Base-by-base conservation (phyloP, 257 asterid species). In the Cinchona pubescens region DNA sequence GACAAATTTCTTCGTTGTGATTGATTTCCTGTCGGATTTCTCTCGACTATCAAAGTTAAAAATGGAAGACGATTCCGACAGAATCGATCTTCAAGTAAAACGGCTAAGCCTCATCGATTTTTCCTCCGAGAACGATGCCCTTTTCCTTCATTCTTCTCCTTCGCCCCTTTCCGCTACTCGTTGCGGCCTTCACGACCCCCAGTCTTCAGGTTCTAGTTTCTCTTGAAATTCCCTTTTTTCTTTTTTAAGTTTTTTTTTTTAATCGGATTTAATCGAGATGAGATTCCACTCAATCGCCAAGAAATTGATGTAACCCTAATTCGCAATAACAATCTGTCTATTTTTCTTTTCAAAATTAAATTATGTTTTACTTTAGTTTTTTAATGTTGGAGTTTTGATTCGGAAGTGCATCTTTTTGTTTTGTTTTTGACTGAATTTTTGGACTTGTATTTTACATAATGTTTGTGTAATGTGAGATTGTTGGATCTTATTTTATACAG, bases 51-150 rank as follows among this genome's bases (percentile, higher is more conserved):
- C 1, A n/a, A 72, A 56, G 27, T 42, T 59, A 3, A 27, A 73
- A 40, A 72, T 49, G 66, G 72, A 49, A 62, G 79, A 75, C 43
- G 80, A 62, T 29, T 13, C 7, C 7, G 32, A 64, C 37, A 49
- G 34, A 19, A 72, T 77, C 78, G 87, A 84, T 84, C 82, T 85
- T 38, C 89, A 83, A 68, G 75, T 75, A 64, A 85, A 81, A 78
- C 85, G 67, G 65, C 72, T 81, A 55, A 85, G 84, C 73, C 88
- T 84, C 61, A 67, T 84, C 11, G 88, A 79, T 72, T 73, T 77
- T 23, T 75, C 82, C 1, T 74, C 82, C 1, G 85, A 79, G 62
- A 76, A 79, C 46, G 82, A 77, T 43, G 66, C 76, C 23, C 76
- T 79, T 8, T 51, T 82, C 40, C 34, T 69, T 23, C 73, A 72